A percentile compares a stretch with the other conserved stretches of the same genome.
Conservation (phyloP, 2,329 filamentous ascomycete species). For the Ceratocystis colombiana region DNA sequence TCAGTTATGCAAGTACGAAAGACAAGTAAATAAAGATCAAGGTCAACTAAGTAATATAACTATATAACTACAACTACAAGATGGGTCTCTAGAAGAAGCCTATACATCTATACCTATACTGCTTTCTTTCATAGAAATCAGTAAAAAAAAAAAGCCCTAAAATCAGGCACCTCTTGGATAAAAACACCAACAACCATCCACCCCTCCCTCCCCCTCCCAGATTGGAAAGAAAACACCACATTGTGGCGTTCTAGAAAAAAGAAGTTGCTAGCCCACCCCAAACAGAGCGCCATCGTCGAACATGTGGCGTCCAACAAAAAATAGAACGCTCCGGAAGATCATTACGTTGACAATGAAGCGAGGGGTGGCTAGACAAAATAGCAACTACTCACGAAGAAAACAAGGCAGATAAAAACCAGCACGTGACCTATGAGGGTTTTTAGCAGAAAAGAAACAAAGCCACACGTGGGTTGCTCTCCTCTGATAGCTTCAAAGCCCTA, state of each 20-base stretch:
- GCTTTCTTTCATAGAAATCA: neutral
- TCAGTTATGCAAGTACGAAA: neutral
- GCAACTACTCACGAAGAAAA: neutral
- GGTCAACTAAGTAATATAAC: too few relatives aligned
- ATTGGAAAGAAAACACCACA: neutral
- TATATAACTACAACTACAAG: neutral
- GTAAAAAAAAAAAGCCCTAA: neutral
- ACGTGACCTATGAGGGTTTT: neutral
- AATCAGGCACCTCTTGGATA: neutral
- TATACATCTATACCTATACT: neutral
- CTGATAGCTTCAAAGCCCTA: neutral
- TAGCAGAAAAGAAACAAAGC: neutral
- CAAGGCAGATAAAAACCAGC: neutral
- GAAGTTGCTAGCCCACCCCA: neutral
- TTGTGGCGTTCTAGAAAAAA: neutral
- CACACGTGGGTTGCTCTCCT: neutral
- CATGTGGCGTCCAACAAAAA: neutral
- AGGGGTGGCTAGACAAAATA: neutral
- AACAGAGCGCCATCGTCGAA: neutral
- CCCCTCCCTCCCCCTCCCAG: neutral
- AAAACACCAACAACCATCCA: slow-evolving; percentile 1
- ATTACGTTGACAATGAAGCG: neutral
- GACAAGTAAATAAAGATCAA: too few relatives aligned
- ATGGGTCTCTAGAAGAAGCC: neutral
- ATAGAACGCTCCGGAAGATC: neutral